Evolutionary conservation across 2,329 filamentous ascomycete species (phyloP), one percentile per base, ranked within the genome.

Genomic region (Furcasterigmium furcatum): DNA sequence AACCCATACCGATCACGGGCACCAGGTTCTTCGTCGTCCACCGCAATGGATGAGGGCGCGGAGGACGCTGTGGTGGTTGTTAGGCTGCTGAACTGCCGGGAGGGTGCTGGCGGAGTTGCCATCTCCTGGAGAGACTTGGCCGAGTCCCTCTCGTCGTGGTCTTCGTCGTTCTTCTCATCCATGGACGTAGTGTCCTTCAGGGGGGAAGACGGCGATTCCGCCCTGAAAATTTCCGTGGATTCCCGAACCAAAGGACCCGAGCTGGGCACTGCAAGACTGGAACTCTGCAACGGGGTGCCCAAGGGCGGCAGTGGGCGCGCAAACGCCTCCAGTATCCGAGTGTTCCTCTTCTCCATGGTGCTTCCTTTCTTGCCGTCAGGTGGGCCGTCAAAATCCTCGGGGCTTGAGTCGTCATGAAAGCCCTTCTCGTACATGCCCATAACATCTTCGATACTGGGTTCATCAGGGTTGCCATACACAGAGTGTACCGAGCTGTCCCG

Each of bases 1-100:
- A 97, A 97, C 4, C 92, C 92, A 58, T 96, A 96, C 14, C 88
- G 80, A 63, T 96, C 91, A 44, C 91, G 82, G 16, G 65, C 61
- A 13, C 64, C 64, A 5, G 76, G 71, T 20, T 78, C 76, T 47
- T 80, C 72, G 4, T 71, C 63, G 13, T 72, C 67, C 2, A 52
- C 50, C 5, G 63, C 63, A 24, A 60, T 53, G 22, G 59, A 59
- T 30, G 50, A 46, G 20, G 40, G 46, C 16, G 34, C 32, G 5
- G 44, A 44, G 4, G 49, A 51, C 20, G 46, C 38, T 5, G 44
- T 36, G 14, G 5, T 30, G 30, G 18, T 16, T n/a, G 30, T 43
- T 10, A 38, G 44, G 22, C 41, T 49, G 39, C 42, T 46, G 34
- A 46, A 30, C 13, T 46, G 45, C 9, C 44, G 49, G 6, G 50